Conservation (phyloP, 495 filamentous ascomycete genomes). For the Rhypophila decipiens region DNA sequence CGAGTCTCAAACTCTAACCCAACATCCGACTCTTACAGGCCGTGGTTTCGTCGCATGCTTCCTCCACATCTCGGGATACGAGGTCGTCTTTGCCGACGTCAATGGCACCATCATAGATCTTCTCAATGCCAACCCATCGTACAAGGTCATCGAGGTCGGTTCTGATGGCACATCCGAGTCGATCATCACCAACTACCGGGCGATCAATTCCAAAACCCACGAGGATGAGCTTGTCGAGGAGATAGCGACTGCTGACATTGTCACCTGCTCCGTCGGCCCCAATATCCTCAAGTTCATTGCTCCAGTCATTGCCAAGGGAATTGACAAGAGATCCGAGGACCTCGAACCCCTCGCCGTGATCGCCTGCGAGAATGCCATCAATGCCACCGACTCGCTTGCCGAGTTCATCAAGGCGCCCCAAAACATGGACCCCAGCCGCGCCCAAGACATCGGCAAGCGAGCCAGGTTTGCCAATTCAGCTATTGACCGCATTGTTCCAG, state of each 20-base stretch:
- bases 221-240: conserved; percentile 73
- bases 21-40: conserved; percentile 25
- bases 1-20: conserved; percentile 3
- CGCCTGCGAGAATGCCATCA: conserved; percentile 95
- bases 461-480: conserved; percentile 91
- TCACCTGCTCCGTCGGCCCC: conserved; percentile 95
- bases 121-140: conserved; percentile 66
- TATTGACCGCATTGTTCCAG: conserved; percentile 94
- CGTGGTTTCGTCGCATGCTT: conserved; percentile 56
- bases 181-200: conserved; percentile 86
- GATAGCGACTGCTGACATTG: conserved; percentile 77
- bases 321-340: conserved; percentile 62
- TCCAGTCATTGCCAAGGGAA: conserved; percentile 84
- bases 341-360: conserved; percentile 78
- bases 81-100: conserved; percentile 94
- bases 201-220: conserved; percentile 86
- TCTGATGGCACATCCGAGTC: conserved; percentile 73
- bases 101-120: conserved; percentile 69
- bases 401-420: conserved; percentile 68
- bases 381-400: conserved; percentile 78
- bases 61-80: conserved; percentile 79
- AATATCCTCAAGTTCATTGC: conserved; percentile 95
- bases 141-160: conserved; percentile 90
- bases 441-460: conserved; percentile 55
- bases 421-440: conserved; percentile 54